phyloP scores from a whole-genome alignment of 495 filamentous ascomycete species.

The Penicillium ucsense region DNA sequence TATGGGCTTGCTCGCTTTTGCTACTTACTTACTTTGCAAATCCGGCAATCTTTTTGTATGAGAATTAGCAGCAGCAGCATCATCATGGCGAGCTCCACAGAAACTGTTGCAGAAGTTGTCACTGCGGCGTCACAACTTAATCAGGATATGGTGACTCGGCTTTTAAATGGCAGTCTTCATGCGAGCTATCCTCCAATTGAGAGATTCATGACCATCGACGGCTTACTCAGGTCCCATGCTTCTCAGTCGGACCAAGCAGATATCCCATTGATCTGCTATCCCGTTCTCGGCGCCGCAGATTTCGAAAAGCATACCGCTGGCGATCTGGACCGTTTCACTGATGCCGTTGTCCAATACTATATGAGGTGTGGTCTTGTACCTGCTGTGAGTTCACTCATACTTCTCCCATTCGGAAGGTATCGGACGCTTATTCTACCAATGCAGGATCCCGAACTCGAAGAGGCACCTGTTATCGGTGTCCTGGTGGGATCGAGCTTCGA shows the following conservation, averaged over 20 bases:
- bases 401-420: too few species aligned
- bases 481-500: conserved; percentile 45
- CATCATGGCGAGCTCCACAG: conserved; percentile 11
- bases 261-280: conserved; percentile 17
- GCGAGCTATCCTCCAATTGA: conserved; percentile 14
- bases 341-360: conserved; percentile 16
- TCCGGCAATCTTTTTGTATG: too few species aligned
- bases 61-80: too few species aligned
- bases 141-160: conserved; percentile 13
- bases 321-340: conserved; percentile 17
- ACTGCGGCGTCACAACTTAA: conserved; percentile 1
- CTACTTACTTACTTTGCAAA: too few species aligned
- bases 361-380: conserved; percentile 12
- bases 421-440: neutral
- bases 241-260: conserved; percentile 10
- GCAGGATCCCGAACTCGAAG: conserved; percentile 11
- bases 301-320: conserved; percentile 20
- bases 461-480: conserved; percentile 36
- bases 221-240: conserved; percentile 16
- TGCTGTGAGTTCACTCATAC: conserved; percentile 7
- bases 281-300: conserved; percentile 10
- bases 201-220: conserved; percentile 16
- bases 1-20: too few species aligned
- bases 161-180: conserved; percentile 19
- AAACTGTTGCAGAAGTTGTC: conserved; percentile 5